Evolutionary conservation across 208 protist species (phyloP).

Genomic region (Trypanosoma cruzi): DNA sequence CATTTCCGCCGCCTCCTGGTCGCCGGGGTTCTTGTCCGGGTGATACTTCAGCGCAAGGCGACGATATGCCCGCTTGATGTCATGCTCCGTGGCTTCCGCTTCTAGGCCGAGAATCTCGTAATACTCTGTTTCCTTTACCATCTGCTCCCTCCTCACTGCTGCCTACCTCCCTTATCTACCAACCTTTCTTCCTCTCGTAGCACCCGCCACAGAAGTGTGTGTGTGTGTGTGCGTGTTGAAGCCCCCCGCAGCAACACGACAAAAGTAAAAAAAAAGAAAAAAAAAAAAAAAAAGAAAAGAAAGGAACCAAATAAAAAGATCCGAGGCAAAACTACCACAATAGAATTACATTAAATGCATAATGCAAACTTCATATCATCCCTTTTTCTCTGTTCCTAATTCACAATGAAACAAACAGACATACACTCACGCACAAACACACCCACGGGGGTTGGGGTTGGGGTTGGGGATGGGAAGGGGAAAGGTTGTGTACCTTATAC

Average conservation of each 20-base stretch:
- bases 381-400: too few species aligned
- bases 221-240: not conserved
- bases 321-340: conserved; percentile 14
- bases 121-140: conserved; percentile 90
- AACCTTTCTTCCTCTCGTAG: not conserved
- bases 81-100: conserved; percentile 70
- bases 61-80: conserved; percentile 91
- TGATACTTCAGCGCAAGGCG: conserved; percentile 86
- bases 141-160: conserved; percentile 19
- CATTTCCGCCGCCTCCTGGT: conserved; percentile 82
- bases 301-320: not conserved
- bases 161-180: not conserved
- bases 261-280: not conserved
- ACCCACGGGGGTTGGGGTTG: too few species aligned
- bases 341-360: conserved; percentile 21
- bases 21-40: conserved; percentile 89
- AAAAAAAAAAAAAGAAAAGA: not conserved
- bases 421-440: conserved; percentile 2
- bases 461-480: too few species aligned
- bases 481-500: too few species aligned
- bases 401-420: not conserved
- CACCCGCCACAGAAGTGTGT: not conserved
- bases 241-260: too few species aligned
- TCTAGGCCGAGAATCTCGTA: conserved; percentile 83
- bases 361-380: conserved; percentile 16